A percentile compares a stretch with the other conserved stretches of the same genome.
These are phyloP conservation scores for Macrophomina phaseolina DNA, from an alignment of 2,329 filamentous ascomycete genomes.

Conservation along the genomic window DNA sequence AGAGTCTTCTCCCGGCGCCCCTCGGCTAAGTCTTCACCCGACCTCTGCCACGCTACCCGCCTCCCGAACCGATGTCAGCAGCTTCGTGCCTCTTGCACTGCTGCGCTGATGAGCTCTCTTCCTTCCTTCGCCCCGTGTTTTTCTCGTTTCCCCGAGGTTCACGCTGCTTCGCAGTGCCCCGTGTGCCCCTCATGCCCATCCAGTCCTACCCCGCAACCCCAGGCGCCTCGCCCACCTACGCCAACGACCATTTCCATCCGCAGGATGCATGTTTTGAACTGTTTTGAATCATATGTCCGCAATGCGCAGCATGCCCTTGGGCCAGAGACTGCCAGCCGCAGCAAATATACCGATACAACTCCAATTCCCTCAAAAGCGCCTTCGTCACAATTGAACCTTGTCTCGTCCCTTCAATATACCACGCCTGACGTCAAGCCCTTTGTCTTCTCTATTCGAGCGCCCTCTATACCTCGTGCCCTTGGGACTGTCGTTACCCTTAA, in stretches of 20 bases:
- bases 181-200: slow-evolving; percentile 3
- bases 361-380: not conserved
- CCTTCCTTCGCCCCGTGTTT: slow-evolving; percentile 9
- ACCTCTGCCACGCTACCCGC: slow-evolving; percentile 1
- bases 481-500: not conserved
- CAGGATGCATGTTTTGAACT: not conserved
- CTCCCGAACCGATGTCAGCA: slow-evolving; percentile 1
- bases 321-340: not conserved
- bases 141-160: slow-evolving; percentile 17
- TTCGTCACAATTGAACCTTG: not conserved
- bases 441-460: not conserved
- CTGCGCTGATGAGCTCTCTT: slow-evolving; percentile 20
- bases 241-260: not conserved
- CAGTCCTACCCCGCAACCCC: slow-evolving; percentile 9
- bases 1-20: slow-evolving; percentile 17
- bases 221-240: not conserved
- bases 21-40: slow-evolving; percentile 23
- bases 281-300: not conserved
- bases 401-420: not conserved
- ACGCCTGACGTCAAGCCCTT: not conserved
- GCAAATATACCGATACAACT: slow-evolving; percentile 6
- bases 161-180: not conserved
- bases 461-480: not conserved
- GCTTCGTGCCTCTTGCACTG: not conserved
- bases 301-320: not conserved